Base-by-base conservation (phyloP, 345 rosid genomes). In the Citrus medica region DNA sequence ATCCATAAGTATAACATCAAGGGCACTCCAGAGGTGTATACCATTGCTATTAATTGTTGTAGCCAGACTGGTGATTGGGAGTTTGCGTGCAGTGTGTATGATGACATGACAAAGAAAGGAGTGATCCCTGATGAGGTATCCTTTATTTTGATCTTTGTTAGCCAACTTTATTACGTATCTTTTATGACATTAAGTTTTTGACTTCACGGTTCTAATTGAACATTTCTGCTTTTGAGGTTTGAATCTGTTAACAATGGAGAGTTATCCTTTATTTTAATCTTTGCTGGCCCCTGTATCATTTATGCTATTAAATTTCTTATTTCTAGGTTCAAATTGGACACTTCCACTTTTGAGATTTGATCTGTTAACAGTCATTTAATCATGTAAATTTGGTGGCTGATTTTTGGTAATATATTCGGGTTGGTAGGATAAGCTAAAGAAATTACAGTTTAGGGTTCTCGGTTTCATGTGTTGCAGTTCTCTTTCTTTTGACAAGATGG, bases 21-120 rank as follows among this genome's bases (percentile, higher is more conserved):
- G 85, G 99, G 99, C 74, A 92, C 96, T 81, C 96, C 99, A 28
- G 97, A 92, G 83, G 97, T 93, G 76, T 94, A 94, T 86, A 93
- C 97, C 76, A 91, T 94, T 76, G 95, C 97, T 16, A 79, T 90
- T 74, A 91, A 88, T 85, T 85, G 90, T 84, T 91, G 95, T 86
- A 89, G 97, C 84, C 89, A 87, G 89, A 88, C 87, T 75, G 97
- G 97, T 74, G 97, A 93, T 86, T 94, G 92, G 97, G 92, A 89
- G 56, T 94, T 94, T 81, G 95, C 97, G 10, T 76, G 82, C 79
- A 79, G 78, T 59, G 91, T 94, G 62, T 91, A 89, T 79, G 87
- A 66, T 76, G 97, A 91, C 87, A 90, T 94, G 98, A 88, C 80
- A 83, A 87, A 76, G 79, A 94, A 88, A 78, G 89, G 85, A 25